Evolutionary conservation across 2,329 filamentous ascomycete species (phyloP).

Genomic region (Neoarthrinium moseri): DNA sequence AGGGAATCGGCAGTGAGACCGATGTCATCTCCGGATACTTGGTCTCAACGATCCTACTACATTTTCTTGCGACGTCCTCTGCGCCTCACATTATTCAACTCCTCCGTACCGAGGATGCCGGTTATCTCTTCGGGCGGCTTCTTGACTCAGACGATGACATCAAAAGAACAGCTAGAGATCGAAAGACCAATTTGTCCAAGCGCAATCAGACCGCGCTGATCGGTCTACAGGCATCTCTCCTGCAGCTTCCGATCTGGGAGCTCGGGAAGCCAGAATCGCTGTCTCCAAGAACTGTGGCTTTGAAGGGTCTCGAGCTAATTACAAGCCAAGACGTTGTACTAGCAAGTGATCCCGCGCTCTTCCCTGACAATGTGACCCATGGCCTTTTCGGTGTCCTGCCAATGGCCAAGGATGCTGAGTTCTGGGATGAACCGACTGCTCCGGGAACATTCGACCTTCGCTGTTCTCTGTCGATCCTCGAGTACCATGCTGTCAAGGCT

Average conservation of each 20-base stretch:
- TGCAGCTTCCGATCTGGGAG: slow-evolving; percentile 60
- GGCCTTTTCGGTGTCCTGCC: slow-evolving; percentile 46
- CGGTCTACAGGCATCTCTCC: slow-evolving; percentile 52
- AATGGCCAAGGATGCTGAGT: slow-evolving; percentile 28
- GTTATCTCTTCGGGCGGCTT: slow-evolving; percentile 54
- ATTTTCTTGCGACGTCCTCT: slow-evolving; percentile 59
- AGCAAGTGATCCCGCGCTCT: slow-evolving; percentile 46
- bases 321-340: slow-evolving; percentile 48
- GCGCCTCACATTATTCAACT: slow-evolving; percentile 59
- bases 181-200: slow-evolving; percentile 68
- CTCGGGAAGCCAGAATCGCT: slow-evolving; percentile 46
- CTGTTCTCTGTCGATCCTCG: slow-evolving; percentile 49
- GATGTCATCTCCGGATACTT: slow-evolving; percentile 64
- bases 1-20: slow-evolving; percentile 55
- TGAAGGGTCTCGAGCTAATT: slow-evolving; percentile 62
- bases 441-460: slow-evolving; percentile 34
- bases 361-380: slow-evolving; percentile 48
- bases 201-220: slow-evolving; percentile 56
- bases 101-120: slow-evolving; percentile 53
- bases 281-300: slow-evolving; percentile 61
- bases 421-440: slow-evolving; percentile 34
- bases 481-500: slow-evolving; percentile 50
- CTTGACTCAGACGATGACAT: slow-evolving; percentile 56
- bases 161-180: slow-evolving; percentile 58
- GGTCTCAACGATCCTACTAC: slow-evolving; percentile 61